Percentiles rank a stretch among this genome's conserved stretches.
Conservation (phyloP, 2,329 filamentous ascomycete genomes). For the Tolypocladium tundrense region DNA sequence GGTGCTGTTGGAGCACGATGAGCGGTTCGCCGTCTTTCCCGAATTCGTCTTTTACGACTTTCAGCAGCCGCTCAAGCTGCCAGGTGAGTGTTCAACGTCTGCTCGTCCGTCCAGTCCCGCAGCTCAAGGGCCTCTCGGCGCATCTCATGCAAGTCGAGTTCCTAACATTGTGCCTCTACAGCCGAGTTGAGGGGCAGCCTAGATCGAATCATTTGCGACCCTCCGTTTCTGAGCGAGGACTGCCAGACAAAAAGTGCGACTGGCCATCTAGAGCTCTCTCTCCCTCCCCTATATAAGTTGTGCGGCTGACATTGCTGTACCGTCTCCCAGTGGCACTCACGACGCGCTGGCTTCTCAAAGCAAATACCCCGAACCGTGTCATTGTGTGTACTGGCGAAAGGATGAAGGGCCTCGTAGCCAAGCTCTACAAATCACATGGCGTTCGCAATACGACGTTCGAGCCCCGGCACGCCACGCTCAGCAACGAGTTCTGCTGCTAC, state of each 20-base stretch:
- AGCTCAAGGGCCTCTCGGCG: background rate
- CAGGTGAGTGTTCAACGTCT: constrained; percentile 27
- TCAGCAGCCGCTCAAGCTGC: constrained; percentile 54
- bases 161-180: constrained; percentile 9
- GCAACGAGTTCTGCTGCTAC: constrained; percentile 75
- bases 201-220: constrained; percentile 65
- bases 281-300: background rate
- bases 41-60: constrained; percentile 72
- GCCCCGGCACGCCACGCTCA: constrained; percentile 59
- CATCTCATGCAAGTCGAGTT: background rate
- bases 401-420: constrained; percentile 54
- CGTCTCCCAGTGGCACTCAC: constrained; percentile 55
- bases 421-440: constrained; percentile 56
- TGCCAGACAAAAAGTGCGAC: constrained; percentile 64
- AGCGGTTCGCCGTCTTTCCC: constrained; percentile 61
- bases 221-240: constrained; percentile 69
- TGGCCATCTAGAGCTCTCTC: background rate
- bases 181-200: constrained; percentile 50
- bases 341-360: constrained; percentile 58
- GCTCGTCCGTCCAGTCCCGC: background rate
- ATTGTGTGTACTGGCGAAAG: constrained; percentile 71
- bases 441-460: constrained; percentile 57
- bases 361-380: constrained; percentile 23
- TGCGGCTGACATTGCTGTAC: constrained; percentile 1
- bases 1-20: constrained; percentile 63